Percentiles rank a stretch among this genome's conserved stretches.
These are phyloP conservation scores for Sporothrix euskadiensis DNA, from an alignment of 2,329 filamentous ascomycete species.

Conservation along the genomic window DNA sequence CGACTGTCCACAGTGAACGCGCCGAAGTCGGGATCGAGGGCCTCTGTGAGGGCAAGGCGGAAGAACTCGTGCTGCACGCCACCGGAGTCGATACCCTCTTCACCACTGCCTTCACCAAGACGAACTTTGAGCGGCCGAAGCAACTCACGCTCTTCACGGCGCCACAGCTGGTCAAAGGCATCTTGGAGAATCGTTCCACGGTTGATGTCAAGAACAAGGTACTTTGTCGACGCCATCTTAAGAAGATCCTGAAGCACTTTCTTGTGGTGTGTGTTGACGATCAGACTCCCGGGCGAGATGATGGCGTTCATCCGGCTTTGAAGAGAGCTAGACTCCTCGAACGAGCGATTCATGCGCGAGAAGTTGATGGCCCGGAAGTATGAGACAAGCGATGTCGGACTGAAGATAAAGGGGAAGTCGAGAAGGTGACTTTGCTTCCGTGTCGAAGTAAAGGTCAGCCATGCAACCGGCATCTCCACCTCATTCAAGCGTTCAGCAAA, in stretches of 20 bases:
- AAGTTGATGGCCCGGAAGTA: conserved; percentile 91
- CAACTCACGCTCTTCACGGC: conserved; percentile 77
- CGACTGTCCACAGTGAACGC: conserved; percentile 76
- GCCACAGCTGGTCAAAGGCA: conserved; percentile 86
- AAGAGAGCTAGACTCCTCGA: conserved; percentile 65
- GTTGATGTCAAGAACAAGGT: conserved; percentile 68
- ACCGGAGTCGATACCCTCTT: conserved; percentile 89
- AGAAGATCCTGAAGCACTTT: conserved; percentile 63
- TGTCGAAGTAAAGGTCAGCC: conserved; percentile 62
- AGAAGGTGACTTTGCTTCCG: conserved; percentile 71
- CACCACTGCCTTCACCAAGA: conserved; percentile 76
- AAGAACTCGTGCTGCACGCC: conserved; percentile 98
- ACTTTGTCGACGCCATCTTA: conserved; percentile 67
- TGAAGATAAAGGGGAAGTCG: conserved; percentile 79
- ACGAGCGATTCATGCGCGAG: conserved; percentile 77
- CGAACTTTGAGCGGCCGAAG: conserved; percentile 84
- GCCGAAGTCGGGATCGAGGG: conserved; percentile 74
- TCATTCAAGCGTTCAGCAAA: conserved; percentile 74
- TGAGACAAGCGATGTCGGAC: conserved; percentile 67
- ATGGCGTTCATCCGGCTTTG: conserved; percentile 59
- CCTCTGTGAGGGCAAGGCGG: conserved; percentile 75
- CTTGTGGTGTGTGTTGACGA: conserved; percentile 59
- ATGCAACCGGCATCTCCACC: conserved; percentile 72
- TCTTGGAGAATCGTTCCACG: conserved; percentile 68
- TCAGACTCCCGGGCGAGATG: conserved; percentile 55